A percentile compares a stretch with the other conserved stretches of the same genome.
These are phyloP conservation scores for Alternaria incomplexa DNA, from an alignment of 2,329 filamentous ascomycete species.

Conservation along the genomic window DNA sequence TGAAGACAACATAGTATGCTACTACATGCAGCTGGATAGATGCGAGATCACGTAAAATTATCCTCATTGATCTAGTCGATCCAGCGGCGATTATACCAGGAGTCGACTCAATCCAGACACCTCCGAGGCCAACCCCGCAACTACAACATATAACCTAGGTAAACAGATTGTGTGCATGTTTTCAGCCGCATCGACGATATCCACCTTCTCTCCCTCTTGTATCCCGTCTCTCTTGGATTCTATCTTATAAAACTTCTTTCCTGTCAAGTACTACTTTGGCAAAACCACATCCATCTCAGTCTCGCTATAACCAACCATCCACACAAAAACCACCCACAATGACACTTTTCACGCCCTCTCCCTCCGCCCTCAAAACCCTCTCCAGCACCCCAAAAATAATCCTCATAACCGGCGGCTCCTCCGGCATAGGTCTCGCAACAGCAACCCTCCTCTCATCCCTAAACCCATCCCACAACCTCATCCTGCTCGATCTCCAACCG, in stretches of 20 bases:
- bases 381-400: slow-evolving; percentile 39
- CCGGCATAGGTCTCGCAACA: slow-evolving; percentile 52
- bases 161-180: slow-evolving; percentile 2
- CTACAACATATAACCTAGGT: slow-evolving; percentile 20
- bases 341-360: slow-evolving; percentile 34
- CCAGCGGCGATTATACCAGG: neutral
- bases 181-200: neutral
- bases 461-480: slow-evolving; percentile 49
- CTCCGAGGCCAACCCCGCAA: slow-evolving; percentile 15
- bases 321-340: slow-evolving; percentile 7
- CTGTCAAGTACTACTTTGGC: too few relatives aligned
- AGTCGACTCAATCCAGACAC: neutral
- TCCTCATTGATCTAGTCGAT: neutral
- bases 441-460: slow-evolving; percentile 48
- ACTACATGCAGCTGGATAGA: neutral
- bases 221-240: too few relatives aligned
- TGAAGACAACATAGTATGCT: neutral
- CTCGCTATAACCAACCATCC: too few relatives aligned
- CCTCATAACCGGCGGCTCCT: slow-evolving; percentile 50
- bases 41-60: neutral
- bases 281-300: too few relatives aligned
- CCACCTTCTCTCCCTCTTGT: too few relatives aligned
- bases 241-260: too few relatives aligned
- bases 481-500: slow-evolving; percentile 49
- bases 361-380: slow-evolving; percentile 23